These are phyloP conservation scores for Pichia terricola DNA, from an alignment of 1,139 yeast genomes.

Conservation along the genomic window DNA sequence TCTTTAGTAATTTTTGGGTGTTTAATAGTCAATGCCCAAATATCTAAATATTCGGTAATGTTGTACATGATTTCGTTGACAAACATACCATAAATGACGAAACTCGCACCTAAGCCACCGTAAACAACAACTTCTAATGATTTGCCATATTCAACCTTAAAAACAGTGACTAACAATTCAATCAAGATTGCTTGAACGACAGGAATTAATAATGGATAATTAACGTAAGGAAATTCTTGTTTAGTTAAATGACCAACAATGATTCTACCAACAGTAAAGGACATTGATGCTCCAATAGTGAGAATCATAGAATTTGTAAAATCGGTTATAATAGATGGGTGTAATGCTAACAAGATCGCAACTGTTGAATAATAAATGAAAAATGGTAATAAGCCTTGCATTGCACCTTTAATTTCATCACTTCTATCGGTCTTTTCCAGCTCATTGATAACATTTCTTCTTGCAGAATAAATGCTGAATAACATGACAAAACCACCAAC, in stretches of 20 bases:
- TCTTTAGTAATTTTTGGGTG: slow-evolving; percentile 36
- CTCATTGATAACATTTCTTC: slow-evolving; percentile 53
- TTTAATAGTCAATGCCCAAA: slow-evolving; percentile 76
- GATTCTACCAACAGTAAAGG: slow-evolving; percentile 82
- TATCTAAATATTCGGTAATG: slow-evolving; percentile 74
- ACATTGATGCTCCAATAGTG: slow-evolving; percentile 66
- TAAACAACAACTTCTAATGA: slow-evolving; percentile 47
- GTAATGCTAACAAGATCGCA: slow-evolving; percentile 33
- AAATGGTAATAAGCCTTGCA: slow-evolving; percentile 63
- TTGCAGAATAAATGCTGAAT: slow-evolving; percentile 67
- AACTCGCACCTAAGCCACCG: slow-evolving; percentile 64
- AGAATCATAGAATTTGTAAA: slow-evolving; percentile 58
- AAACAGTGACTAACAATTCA: slow-evolving; percentile 29
- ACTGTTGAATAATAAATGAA: slow-evolving; percentile 51
- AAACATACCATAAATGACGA: slow-evolving; percentile 74
- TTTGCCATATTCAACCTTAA: slow-evolving; percentile 31
- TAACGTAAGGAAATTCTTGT: slow-evolving; percentile 65
- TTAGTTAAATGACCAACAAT: slow-evolving; percentile 80
- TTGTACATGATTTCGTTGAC: slow-evolving; percentile 75
- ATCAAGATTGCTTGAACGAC: slow-evolving; percentile 40
- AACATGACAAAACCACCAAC: slow-evolving; percentile 49
- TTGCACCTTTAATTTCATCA: slow-evolving; percentile 30
- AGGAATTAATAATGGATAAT: slow-evolving; percentile 67
- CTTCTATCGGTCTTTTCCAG: slow-evolving; percentile 31
- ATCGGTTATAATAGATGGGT: slow-evolving; percentile 25